phyloP scores from a whole-genome alignment of 108 stramenopile species.

The Heterococcus sp. region DNA sequence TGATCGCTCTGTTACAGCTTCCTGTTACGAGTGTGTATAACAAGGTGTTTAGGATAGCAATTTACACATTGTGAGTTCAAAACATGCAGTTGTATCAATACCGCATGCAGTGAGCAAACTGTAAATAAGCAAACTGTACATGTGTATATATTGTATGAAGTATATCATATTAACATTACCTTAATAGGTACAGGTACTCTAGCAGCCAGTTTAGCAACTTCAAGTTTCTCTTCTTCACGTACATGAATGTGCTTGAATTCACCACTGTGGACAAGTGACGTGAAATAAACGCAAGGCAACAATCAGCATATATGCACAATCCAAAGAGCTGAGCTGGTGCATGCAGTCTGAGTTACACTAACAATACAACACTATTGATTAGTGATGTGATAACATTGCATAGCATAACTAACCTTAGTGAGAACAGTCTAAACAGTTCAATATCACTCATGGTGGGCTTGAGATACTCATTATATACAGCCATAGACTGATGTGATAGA shows the following conservation, averaged over 20 bases:
- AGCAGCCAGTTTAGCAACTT: slow-evolving; percentile 84
- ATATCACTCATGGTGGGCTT: slow-evolving; percentile 95
- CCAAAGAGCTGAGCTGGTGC: background rate
- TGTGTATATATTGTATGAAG: no score
- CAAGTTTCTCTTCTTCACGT: slow-evolving; percentile 94
- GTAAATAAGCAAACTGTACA: no score
- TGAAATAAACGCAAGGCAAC: background rate
- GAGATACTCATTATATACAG: slow-evolving; percentile 87
- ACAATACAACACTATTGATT: background rate
- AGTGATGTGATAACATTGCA: background rate
- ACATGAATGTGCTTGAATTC: slow-evolving; percentile 95
- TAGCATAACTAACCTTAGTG: background rate
- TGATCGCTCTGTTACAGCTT: slow-evolving; percentile 25
- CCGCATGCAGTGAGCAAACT: no score
- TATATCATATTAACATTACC: no score
- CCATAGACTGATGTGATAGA: slow-evolving; percentile 91
- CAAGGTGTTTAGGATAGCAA: no score
- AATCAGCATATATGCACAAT: background rate
- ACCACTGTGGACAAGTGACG: slow-evolving; percentile 76
- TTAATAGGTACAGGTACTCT: slow-evolving; percentile 98
- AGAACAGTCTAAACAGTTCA: slow-evolving; percentile 82
- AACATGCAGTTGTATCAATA: no score
- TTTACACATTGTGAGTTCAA: no score
- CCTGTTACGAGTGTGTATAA: no score
- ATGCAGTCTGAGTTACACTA: background rate